Base-by-base conservation (phyloP, 805 yeast species). In the Candida xiaguanensis region DNA sequence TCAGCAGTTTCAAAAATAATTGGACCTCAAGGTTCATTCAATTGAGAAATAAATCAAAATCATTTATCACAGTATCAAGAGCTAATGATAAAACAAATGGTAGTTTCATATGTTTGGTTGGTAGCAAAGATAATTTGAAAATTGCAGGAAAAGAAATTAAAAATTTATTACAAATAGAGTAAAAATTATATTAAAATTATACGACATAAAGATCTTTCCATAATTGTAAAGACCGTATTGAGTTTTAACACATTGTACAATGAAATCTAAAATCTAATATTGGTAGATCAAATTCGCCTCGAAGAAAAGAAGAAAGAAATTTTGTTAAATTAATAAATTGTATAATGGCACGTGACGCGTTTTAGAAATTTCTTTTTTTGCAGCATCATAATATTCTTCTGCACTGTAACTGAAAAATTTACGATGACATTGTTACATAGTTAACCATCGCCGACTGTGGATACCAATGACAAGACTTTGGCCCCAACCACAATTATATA, bases 11-110 rank as follows among this genome's bases (percentile, higher is more conserved):
- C 82, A 42, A 75, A 71, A 56, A 68, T 87, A 38, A 76, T 88
- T 46, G 96, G 96, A 7, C 79, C 87, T 12, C 82, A 77, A 49
- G 96, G 96, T 34, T 62, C 54, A 78, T 74, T 51, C 63, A 65
- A 47, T 72, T 86, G 43, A 79, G 93, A 65, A 65, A 66, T 19
- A 65, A 71, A 42, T 67, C 84, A 15, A 77, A 75, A 14, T 70
- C 83, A 27, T 70, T 75, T 41, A 75, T 85, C 45, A 68, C 71
- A 36, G 78, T 85, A 39, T 95, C 93, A 49, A 77, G 78, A 59
- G 63, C 65, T 33, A 59, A 58, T 34, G 84, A 80, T 45, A 65
- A 71, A 45, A 53, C 72, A 45, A 32, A 13, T 23, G 19, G 11
- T 7, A 72, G 80, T 42, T 75, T 75, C 44, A 68, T 84, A 29